phyloP scores from a whole-genome alignment of 768 basidiomycete species.

The Trametes cubensis region DNA sequence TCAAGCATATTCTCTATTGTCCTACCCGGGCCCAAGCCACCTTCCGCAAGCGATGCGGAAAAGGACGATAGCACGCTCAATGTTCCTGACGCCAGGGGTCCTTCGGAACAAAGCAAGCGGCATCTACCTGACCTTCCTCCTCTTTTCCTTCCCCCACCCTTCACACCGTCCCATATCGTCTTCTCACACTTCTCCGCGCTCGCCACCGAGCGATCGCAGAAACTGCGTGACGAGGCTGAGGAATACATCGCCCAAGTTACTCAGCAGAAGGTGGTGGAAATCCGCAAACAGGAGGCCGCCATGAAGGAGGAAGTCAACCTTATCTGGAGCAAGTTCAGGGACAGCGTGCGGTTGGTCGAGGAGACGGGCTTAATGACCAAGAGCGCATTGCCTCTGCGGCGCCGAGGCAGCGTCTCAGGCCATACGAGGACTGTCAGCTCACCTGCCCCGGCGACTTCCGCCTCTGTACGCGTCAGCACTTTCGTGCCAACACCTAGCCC shows the following conservation, averaged over 20 bases:
- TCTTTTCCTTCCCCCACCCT: constrained; percentile 75
- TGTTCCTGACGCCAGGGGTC: constrained; percentile 25
- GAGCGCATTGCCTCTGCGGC: constrained; percentile 6
- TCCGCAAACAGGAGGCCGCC: constrained; percentile 56
- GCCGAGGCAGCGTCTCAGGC: constrained; percentile 19
- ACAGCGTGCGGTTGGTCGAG: constrained; percentile 23
- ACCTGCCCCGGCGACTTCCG: constrained; percentile 15
- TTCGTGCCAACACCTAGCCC: constrained; percentile 56
- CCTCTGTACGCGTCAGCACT: constrained; percentile 48
- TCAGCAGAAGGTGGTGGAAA: constrained; percentile 54
- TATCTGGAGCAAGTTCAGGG: constrained; percentile 63
- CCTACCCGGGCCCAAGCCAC: constrained; percentile 26
- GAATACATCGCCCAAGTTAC: constrained; percentile 56
- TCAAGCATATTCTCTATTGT: constrained; percentile 35
- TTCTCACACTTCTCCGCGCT: constrained; percentile 65
- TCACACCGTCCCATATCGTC: constrained; percentile 72
- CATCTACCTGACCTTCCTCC: constrained; percentile 56
- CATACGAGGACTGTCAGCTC: constrained; percentile 13
- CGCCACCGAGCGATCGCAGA: constrained; percentile 57
- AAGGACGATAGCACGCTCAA: constrained; percentile 8
- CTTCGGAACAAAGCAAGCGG: constrained; percentile 31
- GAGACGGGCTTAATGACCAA: constrained; percentile 2
- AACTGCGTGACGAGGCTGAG: constrained; percentile 59
- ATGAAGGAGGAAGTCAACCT: constrained; percentile 60
- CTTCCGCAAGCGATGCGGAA: constrained; percentile 5